A percentile compares a stretch with the other conserved stretches of the same genome.
Evolutionary conservation across 768 basidiomycete species (phyloP).

Genomic region (Ramaria rubella): DNA sequence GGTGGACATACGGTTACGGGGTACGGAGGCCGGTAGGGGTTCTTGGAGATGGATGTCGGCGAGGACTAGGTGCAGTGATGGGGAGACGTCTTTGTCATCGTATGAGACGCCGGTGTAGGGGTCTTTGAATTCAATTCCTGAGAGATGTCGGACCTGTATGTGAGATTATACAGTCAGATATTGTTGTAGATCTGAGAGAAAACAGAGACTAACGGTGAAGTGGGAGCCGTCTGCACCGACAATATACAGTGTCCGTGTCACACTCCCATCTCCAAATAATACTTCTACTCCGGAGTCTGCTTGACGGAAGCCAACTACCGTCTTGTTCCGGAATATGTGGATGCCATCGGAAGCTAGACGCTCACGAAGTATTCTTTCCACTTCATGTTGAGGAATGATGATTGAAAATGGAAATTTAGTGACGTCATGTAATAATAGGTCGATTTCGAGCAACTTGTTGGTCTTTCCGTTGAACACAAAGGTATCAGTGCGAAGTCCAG

Average conservation of each 20-base stretch:
- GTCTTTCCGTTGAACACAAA: conserved; percentile 4
- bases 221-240: conserved; percentile 46
- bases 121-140: conserved; percentile 39
- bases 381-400: conserved; percentile 37
- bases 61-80: conserved; percentile 33
- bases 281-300: conserved; percentile 31
- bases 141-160: conserved; percentile 35
- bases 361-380: conserved; percentile 36
- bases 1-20: conserved; percentile 20
- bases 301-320: conserved; percentile 32
- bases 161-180: no score
- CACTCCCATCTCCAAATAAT: conserved; percentile 40
- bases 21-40: conserved; percentile 21
- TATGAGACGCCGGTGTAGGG: conserved; percentile 27
- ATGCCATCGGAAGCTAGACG: conserved; percentile 29
- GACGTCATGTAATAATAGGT: conserved; percentile 33
- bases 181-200: background rate
- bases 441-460: conserved; percentile 15
- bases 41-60: conserved; percentile 39
- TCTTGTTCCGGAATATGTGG: conserved; percentile 32
- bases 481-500: conserved; percentile 6
- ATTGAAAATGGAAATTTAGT: conserved; percentile 41
- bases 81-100: conserved; percentile 23
- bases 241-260: conserved; percentile 39
- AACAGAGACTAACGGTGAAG: conserved; percentile 33